phyloP scores from a whole-genome alignment of 2,329 filamentous ascomycete species.

The Coccinonectria pachysandricola region DNA sequence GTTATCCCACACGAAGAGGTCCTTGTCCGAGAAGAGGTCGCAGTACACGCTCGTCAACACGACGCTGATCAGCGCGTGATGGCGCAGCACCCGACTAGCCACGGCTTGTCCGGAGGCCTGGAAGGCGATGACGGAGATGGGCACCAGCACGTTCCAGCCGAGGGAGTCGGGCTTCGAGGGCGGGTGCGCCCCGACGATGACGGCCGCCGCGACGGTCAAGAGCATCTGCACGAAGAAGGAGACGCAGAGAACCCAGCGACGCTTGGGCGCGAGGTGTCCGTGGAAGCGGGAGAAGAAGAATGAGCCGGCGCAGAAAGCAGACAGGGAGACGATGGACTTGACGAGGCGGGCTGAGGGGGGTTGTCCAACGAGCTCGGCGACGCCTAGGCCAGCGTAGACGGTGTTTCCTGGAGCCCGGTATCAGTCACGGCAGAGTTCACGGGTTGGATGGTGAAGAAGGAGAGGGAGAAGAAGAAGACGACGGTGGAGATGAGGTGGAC shows the following conservation, averaged over 20 bases:
- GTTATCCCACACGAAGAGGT: slow-evolving; percentile 34
- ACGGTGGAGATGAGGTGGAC: slow-evolving; percentile 13
- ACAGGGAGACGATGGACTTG: slow-evolving; percentile 51
- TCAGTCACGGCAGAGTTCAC: slow-evolving; percentile 2
- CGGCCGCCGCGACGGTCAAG: slow-evolving; percentile 41
- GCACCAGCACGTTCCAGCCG: slow-evolving; percentile 51
- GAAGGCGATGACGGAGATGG: slow-evolving; percentile 61
- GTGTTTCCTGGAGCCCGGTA: slow-evolving; percentile 49
- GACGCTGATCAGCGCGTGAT: slow-evolving; percentile 63
- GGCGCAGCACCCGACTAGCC: slow-evolving; percentile 58
- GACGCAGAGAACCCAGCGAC: slow-evolving; percentile 53
- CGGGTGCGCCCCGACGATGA: slow-evolving; percentile 40
- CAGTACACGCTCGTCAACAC: slow-evolving; percentile 76
- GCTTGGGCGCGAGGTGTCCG: slow-evolving; percentile 44
- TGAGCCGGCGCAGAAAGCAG: slow-evolving; percentile 61
- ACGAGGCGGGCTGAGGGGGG: slow-evolving; percentile 48
- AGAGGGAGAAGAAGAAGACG: too few species aligned
- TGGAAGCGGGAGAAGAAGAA: slow-evolving; percentile 63
- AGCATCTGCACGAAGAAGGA: slow-evolving; percentile 45
- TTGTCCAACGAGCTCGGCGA: too few species aligned
- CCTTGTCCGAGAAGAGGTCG: slow-evolving; percentile 60
- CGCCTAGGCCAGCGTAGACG: slow-evolving; percentile 66
- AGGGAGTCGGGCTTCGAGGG: slow-evolving; percentile 32
- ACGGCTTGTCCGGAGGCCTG: slow-evolving; percentile 72
- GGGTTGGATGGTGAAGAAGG: not conserved